Evolutionary conservation across 352 stramenopile species (phyloP).

Genomic region (Globisporangium nunn): DNA sequence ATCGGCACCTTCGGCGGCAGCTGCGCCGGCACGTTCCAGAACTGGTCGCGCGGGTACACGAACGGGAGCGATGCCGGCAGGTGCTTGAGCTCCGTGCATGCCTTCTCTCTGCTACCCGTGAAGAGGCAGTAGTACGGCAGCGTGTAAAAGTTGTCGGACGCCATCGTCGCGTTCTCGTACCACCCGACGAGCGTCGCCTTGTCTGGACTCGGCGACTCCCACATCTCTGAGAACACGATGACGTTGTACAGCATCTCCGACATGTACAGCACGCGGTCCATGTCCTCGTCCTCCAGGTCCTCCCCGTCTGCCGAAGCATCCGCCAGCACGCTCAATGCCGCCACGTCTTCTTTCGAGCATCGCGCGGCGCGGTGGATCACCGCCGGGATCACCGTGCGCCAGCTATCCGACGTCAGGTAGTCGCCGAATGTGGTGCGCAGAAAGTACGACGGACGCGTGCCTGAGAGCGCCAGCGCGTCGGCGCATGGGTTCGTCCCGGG

Average conservation of each 20-base stretch:
- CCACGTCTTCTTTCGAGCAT: constrained; percentile 28
- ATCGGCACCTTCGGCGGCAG: constrained; percentile 33
- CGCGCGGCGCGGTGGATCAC: constrained; percentile 46
- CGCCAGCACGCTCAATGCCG: constrained; percentile 31
- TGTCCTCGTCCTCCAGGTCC: constrained; percentile 27
- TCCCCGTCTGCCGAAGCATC: constrained; percentile 11
- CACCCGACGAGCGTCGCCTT: constrained; percentile 43
- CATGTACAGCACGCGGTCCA: constrained; percentile 44
- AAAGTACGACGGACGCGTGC: constrained; percentile 51
- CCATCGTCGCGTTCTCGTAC: constrained; percentile 58
- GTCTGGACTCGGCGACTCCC: constrained; percentile 45
- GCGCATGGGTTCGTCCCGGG: constrained; percentile 38
- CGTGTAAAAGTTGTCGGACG: constrained; percentile 58
- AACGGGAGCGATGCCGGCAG: constrained; percentile 31
- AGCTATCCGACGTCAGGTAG: constrained; percentile 41
- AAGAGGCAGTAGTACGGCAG: constrained; percentile 77
- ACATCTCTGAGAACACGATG: constrained; percentile 79
- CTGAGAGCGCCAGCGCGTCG: constrained; percentile 32
- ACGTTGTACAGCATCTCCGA: constrained; percentile 74
- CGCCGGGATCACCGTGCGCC: constrained; percentile 37
- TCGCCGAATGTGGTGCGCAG: constrained; percentile 57
- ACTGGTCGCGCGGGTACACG: constrained; percentile 52
- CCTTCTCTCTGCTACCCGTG: constrained; percentile 49
- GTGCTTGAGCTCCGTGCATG: constrained; percentile 42
- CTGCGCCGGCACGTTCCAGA: constrained; percentile 56